Conservation (phyloP, 345 rosid genomes). For the Moricandia arvensis region DNA sequence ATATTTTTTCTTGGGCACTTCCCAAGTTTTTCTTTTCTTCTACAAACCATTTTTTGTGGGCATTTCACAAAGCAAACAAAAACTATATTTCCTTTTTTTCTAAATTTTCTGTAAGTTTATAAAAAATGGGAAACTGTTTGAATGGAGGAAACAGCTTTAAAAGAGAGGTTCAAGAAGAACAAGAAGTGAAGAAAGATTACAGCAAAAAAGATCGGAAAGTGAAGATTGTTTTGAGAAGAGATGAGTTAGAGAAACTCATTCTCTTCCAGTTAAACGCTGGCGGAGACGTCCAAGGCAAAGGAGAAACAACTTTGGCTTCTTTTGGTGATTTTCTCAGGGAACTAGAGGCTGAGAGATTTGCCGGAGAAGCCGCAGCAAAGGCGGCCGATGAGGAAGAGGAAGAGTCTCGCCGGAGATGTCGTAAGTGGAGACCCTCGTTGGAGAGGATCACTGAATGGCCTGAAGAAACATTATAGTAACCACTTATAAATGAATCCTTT, state of each 20-base stretch:
- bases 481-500: background rate
- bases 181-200: slow-evolving; percentile 27
- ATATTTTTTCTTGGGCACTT: slow-evolving; percentile 36
- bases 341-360: slow-evolving; percentile 40
- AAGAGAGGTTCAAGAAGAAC: slow-evolving; percentile 21
- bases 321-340: slow-evolving; percentile 41
- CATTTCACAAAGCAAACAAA: background rate
- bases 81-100: background rate
- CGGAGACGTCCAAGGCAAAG: slow-evolving; percentile 25
- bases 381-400: slow-evolving; percentile 32
- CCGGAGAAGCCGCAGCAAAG: slow-evolving; percentile 38
- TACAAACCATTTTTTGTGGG: slow-evolving; percentile 4
- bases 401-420: slow-evolving; percentile 34
- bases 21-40: slow-evolving; percentile 40
- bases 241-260: slow-evolving; percentile 47
- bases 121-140: slow-evolving; percentile 42
- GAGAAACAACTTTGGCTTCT: slow-evolving; percentile 42
- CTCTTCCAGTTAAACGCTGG: slow-evolving; percentile 37
- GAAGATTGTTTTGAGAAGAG: slow-evolving; percentile 37
- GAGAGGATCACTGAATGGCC: slow-evolving; percentile 59
- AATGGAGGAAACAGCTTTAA: slow-evolving; percentile 27
- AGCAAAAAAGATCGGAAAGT: slow-evolving; percentile 33
- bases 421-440: slow-evolving; percentile 66
- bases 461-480: slow-evolving; percentile 33
- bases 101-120: background rate